A percentile compares a stretch with the other conserved stretches of the same genome.
phyloP scores from a whole-genome alignment of 352 stramenopile species.

The Peronospora tabacina region DNA sequence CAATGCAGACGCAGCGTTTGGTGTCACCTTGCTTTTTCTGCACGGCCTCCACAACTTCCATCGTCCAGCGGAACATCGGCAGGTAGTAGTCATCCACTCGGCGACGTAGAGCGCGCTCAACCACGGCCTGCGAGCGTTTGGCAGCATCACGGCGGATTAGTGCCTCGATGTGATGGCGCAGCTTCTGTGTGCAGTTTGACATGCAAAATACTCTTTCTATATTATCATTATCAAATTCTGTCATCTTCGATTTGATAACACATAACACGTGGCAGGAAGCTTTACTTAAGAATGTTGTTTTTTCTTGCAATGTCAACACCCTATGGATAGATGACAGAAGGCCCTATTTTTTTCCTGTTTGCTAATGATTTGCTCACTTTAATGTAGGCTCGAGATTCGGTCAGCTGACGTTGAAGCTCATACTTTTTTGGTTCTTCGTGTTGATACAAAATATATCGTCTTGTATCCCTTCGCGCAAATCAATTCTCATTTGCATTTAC shows the following conservation, averaged over 20 bases:
- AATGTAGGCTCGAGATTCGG: neutral
- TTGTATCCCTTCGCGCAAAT: constrained; percentile 6
- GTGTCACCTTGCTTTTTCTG: constrained; percentile 18
- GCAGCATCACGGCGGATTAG: constrained; percentile 42
- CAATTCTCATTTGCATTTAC: no score
- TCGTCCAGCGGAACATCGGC: constrained; percentile 68
- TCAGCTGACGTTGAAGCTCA: constrained; percentile 15
- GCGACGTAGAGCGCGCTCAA: constrained; percentile 35
- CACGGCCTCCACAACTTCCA: constrained; percentile 38
- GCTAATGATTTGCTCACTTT: no score
- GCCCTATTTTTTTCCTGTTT: no score
- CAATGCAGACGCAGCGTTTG: constrained; percentile 56
- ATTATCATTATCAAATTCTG: no score
- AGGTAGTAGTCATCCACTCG: constrained; percentile 71
- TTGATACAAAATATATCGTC: constrained; percentile 2
- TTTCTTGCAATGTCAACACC: no score
- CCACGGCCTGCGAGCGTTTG: constrained; percentile 20
- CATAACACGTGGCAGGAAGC: neutral
- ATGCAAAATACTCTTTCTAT: neutral
- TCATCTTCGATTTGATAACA: no score
- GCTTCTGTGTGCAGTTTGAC: constrained; percentile 21
- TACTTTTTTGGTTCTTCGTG: constrained; percentile 9
- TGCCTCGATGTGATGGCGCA: constrained; percentile 47
- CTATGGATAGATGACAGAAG: no score
- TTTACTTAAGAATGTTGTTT: neutral